Percentiles rank a stretch among this genome's conserved stretches.
phyloP scores from a whole-genome alignment of 2,329 filamentous ascomycete species.

The Alternaria conjuncta region DNA sequence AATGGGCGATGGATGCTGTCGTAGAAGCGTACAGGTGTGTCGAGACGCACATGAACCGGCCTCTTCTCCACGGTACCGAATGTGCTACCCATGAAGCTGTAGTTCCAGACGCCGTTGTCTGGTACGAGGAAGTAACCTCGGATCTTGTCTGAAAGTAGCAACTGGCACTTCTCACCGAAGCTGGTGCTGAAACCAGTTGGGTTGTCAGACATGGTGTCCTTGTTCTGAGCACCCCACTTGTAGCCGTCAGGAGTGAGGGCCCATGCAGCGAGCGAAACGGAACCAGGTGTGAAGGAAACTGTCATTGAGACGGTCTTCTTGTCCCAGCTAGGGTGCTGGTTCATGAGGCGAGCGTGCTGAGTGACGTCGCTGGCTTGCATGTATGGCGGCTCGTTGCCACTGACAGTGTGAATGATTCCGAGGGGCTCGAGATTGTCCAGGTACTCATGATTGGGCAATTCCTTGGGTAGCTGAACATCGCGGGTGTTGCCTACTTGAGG shows the following conservation, averaged over 20 bases:
- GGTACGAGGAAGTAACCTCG: conserved; percentile 96
- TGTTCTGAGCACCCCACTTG: conserved; percentile 97
- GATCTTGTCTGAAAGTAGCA: conserved; percentile 91
- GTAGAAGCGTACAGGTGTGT: conserved; percentile 88
- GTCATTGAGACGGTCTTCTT: conserved; percentile 94
- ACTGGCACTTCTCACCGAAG: conserved; percentile 95
- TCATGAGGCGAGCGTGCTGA: conserved; percentile 88
- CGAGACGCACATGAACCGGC: conserved; percentile 87
- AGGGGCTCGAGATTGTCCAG: conserved; percentile 86
- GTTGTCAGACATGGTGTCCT: conserved; percentile 88
- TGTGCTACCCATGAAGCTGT: conserved; percentile 93
- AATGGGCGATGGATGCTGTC: conserved; percentile 88
- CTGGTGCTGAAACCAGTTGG: conserved; percentile 89
- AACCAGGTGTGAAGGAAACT: conserved; percentile 95
- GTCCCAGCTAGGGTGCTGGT: conserved; percentile 80
- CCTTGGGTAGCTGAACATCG: conserved; percentile 87
- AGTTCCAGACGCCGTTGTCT: conserved; percentile 91
- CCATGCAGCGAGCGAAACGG: conserved; percentile 93
- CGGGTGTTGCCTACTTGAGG: conserved; percentile 94
- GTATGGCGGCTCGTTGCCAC: conserved; percentile 92
- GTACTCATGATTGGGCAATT: conserved; percentile 90
- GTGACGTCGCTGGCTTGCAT: conserved; percentile 97
- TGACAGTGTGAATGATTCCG: conserved; percentile 93
- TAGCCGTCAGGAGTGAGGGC: conserved; percentile 89
- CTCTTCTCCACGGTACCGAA: conserved; percentile 92